Evolutionary conservation across 2,329 filamentous ascomycete species (phyloP), one percentile per base, ranked within the genome.

Genomic region (Rhynchosporium graminicola): DNA sequence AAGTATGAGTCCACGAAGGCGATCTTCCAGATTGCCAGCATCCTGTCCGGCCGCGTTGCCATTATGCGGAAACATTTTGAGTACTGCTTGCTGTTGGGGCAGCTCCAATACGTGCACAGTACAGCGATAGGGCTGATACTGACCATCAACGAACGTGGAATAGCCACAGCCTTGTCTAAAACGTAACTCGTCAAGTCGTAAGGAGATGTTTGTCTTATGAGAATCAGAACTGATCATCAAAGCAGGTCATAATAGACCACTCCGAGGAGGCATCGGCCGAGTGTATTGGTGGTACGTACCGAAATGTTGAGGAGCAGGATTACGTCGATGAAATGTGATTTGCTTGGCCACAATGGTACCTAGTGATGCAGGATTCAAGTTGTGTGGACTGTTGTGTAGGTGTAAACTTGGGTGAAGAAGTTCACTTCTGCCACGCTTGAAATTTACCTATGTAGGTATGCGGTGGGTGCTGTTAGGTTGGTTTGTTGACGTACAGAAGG

Each of bases 1-100:
- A 56, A 89, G 77, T 36, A 87, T 87, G 73, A 90, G 80, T 63
- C 77, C 79, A 51, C 85, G 82, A 45, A 89, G 75, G 59, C 81
- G 83, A 56, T 82, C 78, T 70, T 89, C 86, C 7, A 87, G 75
- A 45, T 68, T 61, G 48, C 61, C 62, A 60, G 65, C 62, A 43
- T 55, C 63, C 42, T 60, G 57, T 15, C 38, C 38, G 31, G 59
- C 36, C 33, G 29, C 33, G 33, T 60, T 59, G 59, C 63, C 58
- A 52, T 61, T 56, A 45, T 61, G 51, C n/a, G 69, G 66, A 63
- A 68, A 69, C 69, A 71, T 71, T 40, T 36, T 55, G 42, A 48
- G 38, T 31, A 13, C n/a, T 33, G 26, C 2, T 20, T 31, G 28
- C n/a, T 33, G 26, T 4, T 20, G 28, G 15, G 43, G 6, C 33